Evolutionary conservation across 768 basidiomycete species (phyloP).

Genomic region (Candolleomyces aberdarensis): DNA sequence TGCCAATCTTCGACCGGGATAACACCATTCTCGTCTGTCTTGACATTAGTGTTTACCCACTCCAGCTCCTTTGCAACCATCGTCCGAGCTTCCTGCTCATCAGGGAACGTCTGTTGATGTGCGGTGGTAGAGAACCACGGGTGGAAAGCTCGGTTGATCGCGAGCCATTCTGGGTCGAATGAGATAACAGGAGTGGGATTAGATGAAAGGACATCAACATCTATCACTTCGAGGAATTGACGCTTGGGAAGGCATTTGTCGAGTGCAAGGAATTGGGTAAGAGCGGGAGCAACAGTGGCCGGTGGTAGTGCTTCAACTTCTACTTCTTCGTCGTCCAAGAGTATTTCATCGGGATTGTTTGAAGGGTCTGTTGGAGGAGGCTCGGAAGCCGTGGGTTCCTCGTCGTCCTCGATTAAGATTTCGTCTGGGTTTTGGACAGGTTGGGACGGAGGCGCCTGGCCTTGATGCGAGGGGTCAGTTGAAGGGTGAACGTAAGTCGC

Average conservation of each 20-base stretch:
- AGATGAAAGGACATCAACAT: constrained; percentile 34
- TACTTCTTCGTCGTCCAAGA: constrained; percentile 45
- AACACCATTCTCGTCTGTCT: constrained; percentile 26
- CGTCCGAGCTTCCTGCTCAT: constrained; percentile 44
- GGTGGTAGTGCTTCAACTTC: constrained; percentile 30
- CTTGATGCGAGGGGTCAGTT: background rate
- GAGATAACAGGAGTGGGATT: constrained; percentile 35
- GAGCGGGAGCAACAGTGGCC: constrained; percentile 3
- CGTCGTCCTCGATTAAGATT: constrained; percentile 43
- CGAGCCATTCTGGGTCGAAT: constrained; percentile 93
- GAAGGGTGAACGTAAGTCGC: constrained; percentile 53
- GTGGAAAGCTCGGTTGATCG: constrained; percentile 85
- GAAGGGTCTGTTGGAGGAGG: background rate
- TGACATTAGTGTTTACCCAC: constrained; percentile 68
- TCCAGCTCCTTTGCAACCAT: constrained; percentile 58
- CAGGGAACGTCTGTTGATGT: constrained; percentile 58
- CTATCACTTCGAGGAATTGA: constrained; percentile 86
- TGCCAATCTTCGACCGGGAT: constrained; percentile 56
- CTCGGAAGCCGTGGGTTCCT: constrained; percentile 21
- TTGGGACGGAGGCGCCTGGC: background rate
- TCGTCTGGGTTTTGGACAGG: constrained; percentile 46
- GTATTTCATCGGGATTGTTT: constrained; percentile 51
- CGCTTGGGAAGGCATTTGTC: constrained; percentile 83
- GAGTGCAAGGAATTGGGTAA: constrained; percentile 83
- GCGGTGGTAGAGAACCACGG: constrained; percentile 62